Conservation (phyloP, 352 stramenopile genomes). For the Globisporangium ultimum region DNA sequence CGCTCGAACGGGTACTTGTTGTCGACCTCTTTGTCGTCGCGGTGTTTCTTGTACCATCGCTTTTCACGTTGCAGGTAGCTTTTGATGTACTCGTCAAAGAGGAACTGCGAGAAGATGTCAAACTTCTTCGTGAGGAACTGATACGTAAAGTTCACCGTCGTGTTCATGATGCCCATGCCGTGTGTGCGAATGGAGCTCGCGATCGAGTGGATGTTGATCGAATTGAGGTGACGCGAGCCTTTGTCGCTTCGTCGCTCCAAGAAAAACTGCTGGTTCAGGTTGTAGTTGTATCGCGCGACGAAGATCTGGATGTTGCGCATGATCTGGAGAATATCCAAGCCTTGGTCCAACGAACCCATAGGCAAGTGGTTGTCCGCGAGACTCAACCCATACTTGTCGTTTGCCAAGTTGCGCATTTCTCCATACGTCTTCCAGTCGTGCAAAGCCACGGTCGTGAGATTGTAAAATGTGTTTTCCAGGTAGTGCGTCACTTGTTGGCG, state of each 20-base stretch:
- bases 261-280: slow-evolving; percentile 95
- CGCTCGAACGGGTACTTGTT: slow-evolving; percentile 92
- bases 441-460: slow-evolving; percentile 92
- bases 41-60: slow-evolving; percentile 92
- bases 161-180: slow-evolving; percentile 95
- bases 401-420: slow-evolving; percentile 92
- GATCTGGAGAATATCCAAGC: slow-evolving; percentile 93
- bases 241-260: slow-evolving; percentile 90
- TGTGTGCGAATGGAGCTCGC: slow-evolving; percentile 91
- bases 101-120: slow-evolving; percentile 90
- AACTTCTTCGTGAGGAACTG: slow-evolving; percentile 92
- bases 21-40: slow-evolving; percentile 85
- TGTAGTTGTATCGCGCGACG: slow-evolving; percentile 91
- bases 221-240: slow-evolving; percentile 90
- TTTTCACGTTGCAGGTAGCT: slow-evolving; percentile 91
- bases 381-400: slow-evolving; percentile 91
- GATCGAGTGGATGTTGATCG: slow-evolving; percentile 92
- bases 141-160: slow-evolving; percentile 95
- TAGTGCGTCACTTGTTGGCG: slow-evolving; percentile 88
- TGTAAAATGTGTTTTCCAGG: slow-evolving; percentile 95
- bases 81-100: slow-evolving; percentile 94
- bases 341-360: slow-evolving; percentile 91
- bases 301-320: slow-evolving; percentile 96
- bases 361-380: slow-evolving; percentile 91
- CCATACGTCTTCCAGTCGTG: slow-evolving; percentile 95